These are phyloP conservation scores for Geosmithia putterillii DNA, from an alignment of 2,329 filamentous ascomycete genomes.

Conservation along the genomic window DNA sequence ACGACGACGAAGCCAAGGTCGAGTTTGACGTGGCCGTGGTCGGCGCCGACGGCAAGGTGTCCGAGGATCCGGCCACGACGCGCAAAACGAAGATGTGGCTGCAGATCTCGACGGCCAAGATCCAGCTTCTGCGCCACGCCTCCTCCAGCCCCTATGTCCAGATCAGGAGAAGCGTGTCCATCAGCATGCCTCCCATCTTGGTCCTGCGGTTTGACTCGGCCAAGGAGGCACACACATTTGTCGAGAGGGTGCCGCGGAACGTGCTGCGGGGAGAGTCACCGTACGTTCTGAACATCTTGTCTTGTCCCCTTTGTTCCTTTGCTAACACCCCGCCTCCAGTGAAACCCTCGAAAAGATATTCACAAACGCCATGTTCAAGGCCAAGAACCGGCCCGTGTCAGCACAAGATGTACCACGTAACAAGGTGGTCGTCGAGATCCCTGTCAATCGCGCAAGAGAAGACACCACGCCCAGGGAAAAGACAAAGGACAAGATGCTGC, in stretches of 20 bases:
- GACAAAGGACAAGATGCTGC: constrained; percentile 13
- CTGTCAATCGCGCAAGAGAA: background rate
- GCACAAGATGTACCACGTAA: background rate
- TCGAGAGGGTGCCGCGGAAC: background rate
- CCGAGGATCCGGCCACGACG: background rate
- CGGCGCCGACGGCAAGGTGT: background rate
- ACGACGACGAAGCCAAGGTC: too few relatives aligned
- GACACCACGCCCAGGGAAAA: constrained; percentile 3
- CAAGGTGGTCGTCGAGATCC: background rate
- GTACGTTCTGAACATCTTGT: background rate
- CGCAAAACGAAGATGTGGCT: constrained; percentile 8
- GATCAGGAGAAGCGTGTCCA: constrained; percentile 4
- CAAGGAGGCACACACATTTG: background rate
- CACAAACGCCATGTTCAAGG: background rate
- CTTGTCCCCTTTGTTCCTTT: background rate
- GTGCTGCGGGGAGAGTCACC: background rate
- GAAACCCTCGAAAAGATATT: background rate
- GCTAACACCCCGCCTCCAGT: background rate
- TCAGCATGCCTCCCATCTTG: background rate
- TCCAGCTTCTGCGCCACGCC: constrained; percentile 8
- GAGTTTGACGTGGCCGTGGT: background rate
- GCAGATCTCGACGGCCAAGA: constrained; percentile 6
- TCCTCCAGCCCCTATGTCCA: constrained; percentile 7
- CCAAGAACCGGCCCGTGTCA: background rate
- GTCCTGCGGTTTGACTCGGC: background rate